Conservation (phyloP, 2,329 filamentous ascomycete genomes). For the Penicillium sclerotiorum region DNA sequence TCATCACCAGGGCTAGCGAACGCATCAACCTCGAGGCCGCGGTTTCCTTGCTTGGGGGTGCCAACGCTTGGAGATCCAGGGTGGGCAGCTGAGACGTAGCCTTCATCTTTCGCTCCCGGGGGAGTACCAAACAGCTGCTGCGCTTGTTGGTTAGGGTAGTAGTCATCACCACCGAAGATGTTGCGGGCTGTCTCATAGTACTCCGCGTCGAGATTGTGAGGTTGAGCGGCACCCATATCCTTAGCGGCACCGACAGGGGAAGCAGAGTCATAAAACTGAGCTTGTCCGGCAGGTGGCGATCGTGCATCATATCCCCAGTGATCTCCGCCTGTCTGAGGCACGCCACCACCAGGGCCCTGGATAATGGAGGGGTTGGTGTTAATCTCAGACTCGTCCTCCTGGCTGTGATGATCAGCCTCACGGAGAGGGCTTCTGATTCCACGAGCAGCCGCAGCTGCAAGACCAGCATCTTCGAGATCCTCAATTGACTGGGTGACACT, state of each 20-base stretch:
- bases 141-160: conserved; percentile 42
- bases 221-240: conserved; percentile 57
- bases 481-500: conserved; percentile 55
- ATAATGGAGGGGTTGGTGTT: conserved; percentile 85
- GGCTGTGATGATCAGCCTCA: conserved; percentile 68
- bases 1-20: conserved; percentile 54
- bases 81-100: conserved; percentile 80
- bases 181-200: conserved; percentile 59
- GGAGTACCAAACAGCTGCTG: conserved; percentile 51
- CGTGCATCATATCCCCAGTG: conserved; percentile 62
- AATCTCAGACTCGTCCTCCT: conserved; percentile 64
- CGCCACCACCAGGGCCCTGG: conserved; percentile 69
- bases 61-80: conserved; percentile 54
- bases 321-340: conserved; percentile 50
- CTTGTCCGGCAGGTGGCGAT: conserved; percentile 47
- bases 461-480: conserved; percentile 47
- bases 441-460: conserved; percentile 72
- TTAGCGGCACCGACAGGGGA: conserved; percentile 60
- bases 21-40: conserved; percentile 55
- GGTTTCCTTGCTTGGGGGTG: conserved; percentile 50
- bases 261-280: conserved; percentile 36
- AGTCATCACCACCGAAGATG: conserved; percentile 41
- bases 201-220: conserved; percentile 60
- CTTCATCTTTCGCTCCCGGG: conserved; percentile 76
- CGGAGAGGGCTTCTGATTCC: conserved; percentile 71